A percentile compares a stretch with the other conserved stretches of the same genome.
These are phyloP conservation scores for Zymoseptoria pseudotritici DNA, from an alignment of 2,329 filamentous ascomycete species.

Conservation along the genomic window DNA sequence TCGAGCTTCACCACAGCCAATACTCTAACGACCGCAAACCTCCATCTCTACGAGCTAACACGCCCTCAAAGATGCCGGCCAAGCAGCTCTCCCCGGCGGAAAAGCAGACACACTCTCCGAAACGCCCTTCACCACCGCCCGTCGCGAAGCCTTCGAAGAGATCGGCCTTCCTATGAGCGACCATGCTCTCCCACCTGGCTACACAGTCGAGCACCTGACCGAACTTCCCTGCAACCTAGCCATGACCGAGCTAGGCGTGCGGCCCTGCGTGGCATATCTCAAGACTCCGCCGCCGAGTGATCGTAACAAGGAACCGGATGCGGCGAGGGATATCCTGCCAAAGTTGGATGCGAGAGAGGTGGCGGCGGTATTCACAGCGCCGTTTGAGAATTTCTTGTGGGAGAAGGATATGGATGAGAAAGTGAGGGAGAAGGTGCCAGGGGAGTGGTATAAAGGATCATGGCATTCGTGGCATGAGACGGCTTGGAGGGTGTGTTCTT, in stretches of 20 bases:
- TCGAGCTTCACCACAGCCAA: not conserved
- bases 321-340: slow-evolving; percentile 46
- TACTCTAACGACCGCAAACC: not conserved
- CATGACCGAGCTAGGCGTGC: slow-evolving; percentile 43
- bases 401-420: slow-evolving; percentile 47
- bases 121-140: slow-evolving; percentile 67
- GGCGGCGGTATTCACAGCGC: slow-evolving; percentile 85
- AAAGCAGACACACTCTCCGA: slow-evolving; percentile 51
- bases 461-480: slow-evolving; percentile 75
- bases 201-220: slow-evolving; percentile 81
- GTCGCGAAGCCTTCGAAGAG: slow-evolving; percentile 86
- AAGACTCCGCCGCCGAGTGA: slow-evolving; percentile 29
- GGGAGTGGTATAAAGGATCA: slow-evolving; percentile 74
- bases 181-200: slow-evolving; percentile 62
- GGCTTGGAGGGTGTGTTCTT: slow-evolving; percentile 72
- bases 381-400: slow-evolving; percentile 74
- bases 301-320: slow-evolving; percentile 57
- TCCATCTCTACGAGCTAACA: slow-evolving; percentile 47
- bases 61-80: slow-evolving; percentile 49
- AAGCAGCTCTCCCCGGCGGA: slow-evolving; percentile 44
- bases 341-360: slow-evolving; percentile 83
- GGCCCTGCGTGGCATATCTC: slow-evolving; percentile 55
- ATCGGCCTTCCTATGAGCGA: slow-evolving; percentile 77
- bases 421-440: slow-evolving; percentile 31
- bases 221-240: slow-evolving; percentile 58